These are phyloP conservation scores for Oropetium thomaeum DNA, from an alignment of 176 grass and related monocot genomes.

Conservation along the genomic window DNA sequence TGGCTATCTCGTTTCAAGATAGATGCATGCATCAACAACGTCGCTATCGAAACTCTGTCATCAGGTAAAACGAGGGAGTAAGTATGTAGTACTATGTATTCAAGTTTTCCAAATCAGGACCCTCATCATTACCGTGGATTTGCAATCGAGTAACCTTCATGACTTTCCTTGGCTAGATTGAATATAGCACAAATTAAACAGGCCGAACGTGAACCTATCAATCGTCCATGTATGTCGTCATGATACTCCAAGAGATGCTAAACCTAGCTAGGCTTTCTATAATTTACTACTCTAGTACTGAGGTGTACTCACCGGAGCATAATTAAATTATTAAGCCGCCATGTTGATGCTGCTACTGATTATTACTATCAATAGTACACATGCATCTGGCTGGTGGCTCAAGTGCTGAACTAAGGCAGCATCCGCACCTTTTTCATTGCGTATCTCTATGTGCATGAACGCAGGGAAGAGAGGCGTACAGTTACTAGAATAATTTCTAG, in stretches of 20 bases:
- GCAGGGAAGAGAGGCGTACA: slow-evolving; percentile 18
- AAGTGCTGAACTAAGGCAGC: not conserved
- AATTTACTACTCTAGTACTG: not conserved
- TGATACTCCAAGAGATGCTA: slow-evolving; percentile 22
- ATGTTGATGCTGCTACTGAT: not conserved
- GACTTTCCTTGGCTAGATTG: slow-evolving; percentile 30
- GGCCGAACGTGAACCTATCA: slow-evolving; percentile 10
- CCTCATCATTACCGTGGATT: not conserved
- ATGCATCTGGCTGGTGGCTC: slow-evolving; percentile 5
- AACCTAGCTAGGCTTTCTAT: slow-evolving; percentile 15
- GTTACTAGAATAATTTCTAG: slow-evolving; percentile 20
- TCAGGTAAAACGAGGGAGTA: slow-evolving; percentile 1
- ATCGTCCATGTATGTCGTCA: slow-evolving; percentile 5
- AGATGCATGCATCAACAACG: not conserved
- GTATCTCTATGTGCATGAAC: slow-evolving; percentile 29
- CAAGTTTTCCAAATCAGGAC: slow-evolving; percentile 24
- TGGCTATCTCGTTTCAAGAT: not conserved
- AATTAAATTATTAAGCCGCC: not conserved
- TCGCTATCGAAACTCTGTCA: not conserved
- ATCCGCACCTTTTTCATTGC: slow-evolving; percentile 9
- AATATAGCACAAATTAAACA: not conserved
- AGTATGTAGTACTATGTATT: no score
- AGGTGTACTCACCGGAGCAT: slow-evolving; percentile 18
- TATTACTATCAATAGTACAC: not conserved
- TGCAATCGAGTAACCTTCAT: slow-evolving; percentile 25